Conservation (phyloP, 1,284 basidiomycete species). For the Trametes polyzona region DNA sequence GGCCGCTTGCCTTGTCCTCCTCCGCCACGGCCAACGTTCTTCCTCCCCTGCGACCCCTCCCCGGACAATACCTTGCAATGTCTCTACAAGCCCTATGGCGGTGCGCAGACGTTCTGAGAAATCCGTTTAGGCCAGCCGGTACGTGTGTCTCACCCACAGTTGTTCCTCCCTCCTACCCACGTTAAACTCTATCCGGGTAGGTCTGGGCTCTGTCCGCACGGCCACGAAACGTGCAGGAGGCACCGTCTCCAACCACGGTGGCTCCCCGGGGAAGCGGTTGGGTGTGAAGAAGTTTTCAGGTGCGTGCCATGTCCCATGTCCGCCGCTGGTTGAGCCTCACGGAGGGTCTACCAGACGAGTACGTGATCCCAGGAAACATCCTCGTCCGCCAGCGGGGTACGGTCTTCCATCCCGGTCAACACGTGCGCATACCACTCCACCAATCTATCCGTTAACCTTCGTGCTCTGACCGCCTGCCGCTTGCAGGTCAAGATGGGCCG, state of each 20-base stretch:
- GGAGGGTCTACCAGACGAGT: slow-evolving; percentile 65
- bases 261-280: slow-evolving; percentile 87
- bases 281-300: slow-evolving; percentile 96
- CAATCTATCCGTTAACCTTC: neutral
- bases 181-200: slow-evolving; percentile 21
- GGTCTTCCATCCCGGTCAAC: slow-evolving; percentile 88
- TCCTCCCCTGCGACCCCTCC: neutral
- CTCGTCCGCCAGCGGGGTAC: slow-evolving; percentile 92
- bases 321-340: slow-evolving; percentile 2
- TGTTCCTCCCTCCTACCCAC: slow-evolving; percentile 2
- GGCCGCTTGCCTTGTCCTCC: neutral
- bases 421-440: slow-evolving; percentile 57
- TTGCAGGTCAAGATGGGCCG: slow-evolving; percentile 84
- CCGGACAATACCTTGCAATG: slow-evolving; percentile 13
- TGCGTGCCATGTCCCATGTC: slow-evolving; percentile 40
- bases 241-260: slow-evolving; percentile 88
- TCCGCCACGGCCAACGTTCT: neutral
- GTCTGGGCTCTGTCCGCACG: slow-evolving; percentile 76
- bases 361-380: slow-evolving; percentile 91
- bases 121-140: slow-evolving; percentile 20
- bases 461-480: neutral
- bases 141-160: slow-evolving; percentile 15
- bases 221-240: slow-evolving; percentile 96
- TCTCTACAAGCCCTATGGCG: slow-evolving; percentile 22
- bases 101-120: slow-evolving; percentile 17